These are phyloP conservation scores for Pittosporum tobira DNA, from an alignment of 129 eudicot species.

Conservation along the genomic window DNA sequence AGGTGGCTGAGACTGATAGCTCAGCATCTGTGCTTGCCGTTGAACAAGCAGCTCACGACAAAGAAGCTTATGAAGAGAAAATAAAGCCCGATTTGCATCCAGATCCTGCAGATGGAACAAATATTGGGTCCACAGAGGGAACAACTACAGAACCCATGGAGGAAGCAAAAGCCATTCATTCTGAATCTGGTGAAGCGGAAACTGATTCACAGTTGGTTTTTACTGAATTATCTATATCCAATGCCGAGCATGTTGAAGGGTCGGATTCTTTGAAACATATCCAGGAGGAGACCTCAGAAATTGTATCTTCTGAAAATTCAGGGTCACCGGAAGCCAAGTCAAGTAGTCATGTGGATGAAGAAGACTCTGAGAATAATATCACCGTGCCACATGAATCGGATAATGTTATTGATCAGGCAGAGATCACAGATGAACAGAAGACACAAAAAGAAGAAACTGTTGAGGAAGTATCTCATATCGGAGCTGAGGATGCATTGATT, in stretches of 20 bases:
- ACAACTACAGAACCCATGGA: too few relatives aligned
- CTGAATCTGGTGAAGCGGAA: slow-evolving; percentile 22
- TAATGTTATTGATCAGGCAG: slow-evolving; percentile 9
- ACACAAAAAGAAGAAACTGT: slow-evolving; percentile 25
- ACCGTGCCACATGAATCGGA: slow-evolving; percentile 12
- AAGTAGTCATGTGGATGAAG: slow-evolving; percentile 26
- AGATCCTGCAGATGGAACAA: slow-evolving; percentile 24
- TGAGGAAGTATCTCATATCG: slow-evolving; percentile 26
- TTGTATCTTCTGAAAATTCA: slow-evolving; percentile 8
- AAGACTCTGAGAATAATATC: slow-evolving; percentile 9
- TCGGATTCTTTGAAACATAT: slow-evolving; percentile 12
- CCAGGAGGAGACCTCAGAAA: slow-evolving; percentile 22
- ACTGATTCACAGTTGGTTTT: slow-evolving; percentile 28
- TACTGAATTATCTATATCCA: slow-evolving; percentile 22
- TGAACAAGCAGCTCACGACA: slow-evolving; percentile 24
- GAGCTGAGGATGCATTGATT: slow-evolving; percentile 19
- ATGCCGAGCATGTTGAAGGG: slow-evolving; percentile 19
- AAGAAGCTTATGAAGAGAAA: slow-evolving; percentile 26
- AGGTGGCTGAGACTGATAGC: slow-evolving; percentile 22
- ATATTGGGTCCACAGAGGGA: slow-evolving; percentile 18
- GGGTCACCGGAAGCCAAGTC: slow-evolving; percentile 25
- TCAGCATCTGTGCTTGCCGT: slow-evolving; percentile 16
- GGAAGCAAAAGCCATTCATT: slow-evolving; percentile 18
- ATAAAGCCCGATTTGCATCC: slow-evolving; percentile 20
- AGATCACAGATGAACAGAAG: slow-evolving; percentile 28